A percentile compares a stretch with the other conserved stretches of the same genome.
Conservation (phyloP, 495 filamentous ascomycete species). For the Hyphodiscus hymeniophilus region DNA sequence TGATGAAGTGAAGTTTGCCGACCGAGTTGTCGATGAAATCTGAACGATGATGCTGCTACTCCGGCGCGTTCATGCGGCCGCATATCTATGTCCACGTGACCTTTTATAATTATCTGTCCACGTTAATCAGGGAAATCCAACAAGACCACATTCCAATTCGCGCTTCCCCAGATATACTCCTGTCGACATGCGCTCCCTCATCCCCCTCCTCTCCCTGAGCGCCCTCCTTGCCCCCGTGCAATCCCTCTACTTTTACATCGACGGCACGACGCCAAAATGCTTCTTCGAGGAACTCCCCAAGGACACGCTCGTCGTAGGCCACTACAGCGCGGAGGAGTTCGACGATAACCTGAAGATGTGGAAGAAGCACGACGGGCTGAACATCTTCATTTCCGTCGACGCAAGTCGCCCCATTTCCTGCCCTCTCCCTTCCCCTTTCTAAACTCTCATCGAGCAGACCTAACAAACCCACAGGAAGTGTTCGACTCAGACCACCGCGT, state of each 20-base stretch:
- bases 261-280: constrained; percentile 72
- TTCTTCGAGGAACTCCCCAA: constrained; percentile 99
- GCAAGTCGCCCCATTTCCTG: constrained; percentile 29
- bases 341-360: constrained; percentile 57
- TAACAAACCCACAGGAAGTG: constrained; percentile 50
- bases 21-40: constrained; percentile 1
- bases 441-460: neutral
- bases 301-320: constrained; percentile 91
- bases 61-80: neutral
- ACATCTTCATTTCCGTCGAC: constrained; percentile 85
- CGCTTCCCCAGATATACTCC: constrained; percentile 33
- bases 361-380: constrained; percentile 60
- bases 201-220: constrained; percentile 41
- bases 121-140: too few relatives aligned
- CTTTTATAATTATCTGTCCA: neutral
- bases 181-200: too few relatives aligned
- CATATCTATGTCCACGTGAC: neutral
- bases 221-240: constrained; percentile 50
- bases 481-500: constrained; percentile 99
- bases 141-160: too few relatives aligned
- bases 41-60: neutral
- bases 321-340: constrained; percentile 77
- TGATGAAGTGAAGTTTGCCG: neutral
- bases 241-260: constrained; percentile 94
- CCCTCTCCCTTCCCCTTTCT: constrained; percentile 5